A percentile compares a stretch with the other conserved stretches of the same genome.
Evolutionary conservation across 1,139 yeast species (phyloP).

Genomic region (Candida gigantensis): DNA sequence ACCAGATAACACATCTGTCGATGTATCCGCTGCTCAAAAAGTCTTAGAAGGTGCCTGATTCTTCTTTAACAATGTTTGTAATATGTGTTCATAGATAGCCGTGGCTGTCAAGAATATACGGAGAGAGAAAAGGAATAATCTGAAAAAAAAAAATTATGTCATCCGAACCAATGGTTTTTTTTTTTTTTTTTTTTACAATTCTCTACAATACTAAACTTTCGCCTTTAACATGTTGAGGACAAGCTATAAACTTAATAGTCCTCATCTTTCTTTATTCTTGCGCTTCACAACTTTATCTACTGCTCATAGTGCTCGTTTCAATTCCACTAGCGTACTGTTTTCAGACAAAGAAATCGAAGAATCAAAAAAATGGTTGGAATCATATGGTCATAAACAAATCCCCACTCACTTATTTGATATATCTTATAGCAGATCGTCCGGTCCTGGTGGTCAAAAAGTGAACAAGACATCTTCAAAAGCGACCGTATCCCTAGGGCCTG

Average conservation of each 20-base stretch:
- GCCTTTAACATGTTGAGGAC: too few species aligned
- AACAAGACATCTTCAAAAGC: constrained; percentile 85
- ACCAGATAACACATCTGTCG: constrained; percentile 77
- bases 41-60: constrained; percentile 35
- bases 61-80: too few species aligned
- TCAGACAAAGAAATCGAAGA: constrained; percentile 24
- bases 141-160: too few species aligned
- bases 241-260: too few species aligned
- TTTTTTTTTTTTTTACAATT: too few species aligned
- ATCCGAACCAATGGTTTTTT: too few species aligned
- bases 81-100: not conserved
- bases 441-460: constrained; percentile 96
- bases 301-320: not conserved
- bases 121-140: not conserved
- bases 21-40: constrained; percentile 45
- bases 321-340: constrained; percentile 1
- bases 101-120: not conserved
- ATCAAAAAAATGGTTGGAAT: constrained; percentile 49
- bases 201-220: too few species aligned
- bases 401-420: constrained; percentile 55
- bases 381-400: constrained; percentile 33
- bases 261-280: too few species aligned
- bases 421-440: constrained; percentile 73
- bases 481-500: constrained; percentile 53
- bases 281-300: too few species aligned